Base-by-base conservation (phyloP, 106 monocot genomes). In the Amphibolis antarctica region DNA sequence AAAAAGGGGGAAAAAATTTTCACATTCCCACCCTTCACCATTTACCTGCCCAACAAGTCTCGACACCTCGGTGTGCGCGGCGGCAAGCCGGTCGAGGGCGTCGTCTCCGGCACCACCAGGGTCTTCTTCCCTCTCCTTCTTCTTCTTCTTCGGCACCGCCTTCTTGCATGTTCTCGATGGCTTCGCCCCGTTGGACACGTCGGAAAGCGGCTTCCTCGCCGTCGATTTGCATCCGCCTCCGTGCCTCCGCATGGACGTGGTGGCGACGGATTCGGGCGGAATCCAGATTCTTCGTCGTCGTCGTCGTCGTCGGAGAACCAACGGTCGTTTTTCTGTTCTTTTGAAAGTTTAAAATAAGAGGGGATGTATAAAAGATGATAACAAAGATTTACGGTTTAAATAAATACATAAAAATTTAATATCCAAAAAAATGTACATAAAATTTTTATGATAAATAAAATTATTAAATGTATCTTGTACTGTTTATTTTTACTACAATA, bases 191-290 rank as follows among this genome's bases (percentile, higher is more conserved):
- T 63, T 63, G 25, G 63, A 63, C 4, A 46, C 25, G 45, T 63
- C 63, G 5, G 46, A 46, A 23, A 63, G 46, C 0, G 63, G 63
- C 15, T 18, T 63, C 63, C 63, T 63, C 23, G 46, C 46, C 63
- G 45, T 63, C 45, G 46, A 47, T 26, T 17, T 63, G 3, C 26
- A 47, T 5, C 46, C 46, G 44, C 22, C 26, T 45, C 19, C 5
- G 46, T 5, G 6, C 36, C 10, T 47, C 46, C 15, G 44, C 46
- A 46, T 55, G 54, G 54, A 23, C 4, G 36, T 4, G 36, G 36
- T 36, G 36, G 36, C 7, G 36, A 7, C 12, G 54, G 54, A n/a
- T n/a, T n/a, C n/a, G n/a, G n/a, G n/a, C n/a, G n/a, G n/a, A n/a
- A n/a, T n/a, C n/a, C n/a, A n/a, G n/a, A n/a, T n/a, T n/a, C n/a